Evolutionary conservation across 371 early-diverging fungal genomes (phyloP).

Genomic region (Saksenaea vasiformis): DNA sequence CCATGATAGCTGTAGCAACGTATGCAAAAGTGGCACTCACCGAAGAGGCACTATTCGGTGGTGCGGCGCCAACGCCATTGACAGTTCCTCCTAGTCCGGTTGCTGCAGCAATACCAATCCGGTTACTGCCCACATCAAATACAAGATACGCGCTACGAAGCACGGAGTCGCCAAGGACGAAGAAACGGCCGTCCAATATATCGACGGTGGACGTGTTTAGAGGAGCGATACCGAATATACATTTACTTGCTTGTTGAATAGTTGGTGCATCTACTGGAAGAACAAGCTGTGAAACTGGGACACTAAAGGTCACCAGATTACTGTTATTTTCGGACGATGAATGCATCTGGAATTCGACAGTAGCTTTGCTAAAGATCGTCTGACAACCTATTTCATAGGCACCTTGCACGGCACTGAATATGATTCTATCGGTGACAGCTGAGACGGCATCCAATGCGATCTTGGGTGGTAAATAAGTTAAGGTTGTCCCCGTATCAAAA

Average conservation of each 20-base stretch:
- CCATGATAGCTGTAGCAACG: not conserved
- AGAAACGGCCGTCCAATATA: conserved; percentile 17
- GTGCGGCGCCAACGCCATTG: conserved; percentile 15
- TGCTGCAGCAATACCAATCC: conserved; percentile 45
- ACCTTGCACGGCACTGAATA: conserved; percentile 20
- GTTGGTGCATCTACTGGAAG: conserved; percentile 35
- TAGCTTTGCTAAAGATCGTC: conserved; percentile 13
- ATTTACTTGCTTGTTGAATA: conserved; percentile 15
- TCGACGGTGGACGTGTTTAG: not conserved
- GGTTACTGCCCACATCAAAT: conserved; percentile 40
- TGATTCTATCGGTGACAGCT: conserved; percentile 17
- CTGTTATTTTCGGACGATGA: conserved; percentile 1
- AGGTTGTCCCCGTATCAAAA: conserved; percentile 51
- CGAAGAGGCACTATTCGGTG: not conserved
- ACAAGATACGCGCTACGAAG: conserved; percentile 42
- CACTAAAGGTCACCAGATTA: conserved; percentile 16
- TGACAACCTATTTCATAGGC: conserved; percentile 28
- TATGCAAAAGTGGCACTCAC: not conserved
- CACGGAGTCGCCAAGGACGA: conserved; percentile 40
- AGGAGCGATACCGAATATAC: conserved; percentile 49
- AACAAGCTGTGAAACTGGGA: conserved; percentile 38
- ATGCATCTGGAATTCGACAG: conserved; percentile 24
- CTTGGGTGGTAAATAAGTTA: conserved; percentile 42
- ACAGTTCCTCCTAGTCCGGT: conserved; percentile 26
- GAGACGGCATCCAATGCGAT: conserved; percentile 25